These are phyloP conservation scores for Pseudonitzschia pungens DNA, from an alignment of 108 stramenopile species.

Conservation along the genomic window DNA sequence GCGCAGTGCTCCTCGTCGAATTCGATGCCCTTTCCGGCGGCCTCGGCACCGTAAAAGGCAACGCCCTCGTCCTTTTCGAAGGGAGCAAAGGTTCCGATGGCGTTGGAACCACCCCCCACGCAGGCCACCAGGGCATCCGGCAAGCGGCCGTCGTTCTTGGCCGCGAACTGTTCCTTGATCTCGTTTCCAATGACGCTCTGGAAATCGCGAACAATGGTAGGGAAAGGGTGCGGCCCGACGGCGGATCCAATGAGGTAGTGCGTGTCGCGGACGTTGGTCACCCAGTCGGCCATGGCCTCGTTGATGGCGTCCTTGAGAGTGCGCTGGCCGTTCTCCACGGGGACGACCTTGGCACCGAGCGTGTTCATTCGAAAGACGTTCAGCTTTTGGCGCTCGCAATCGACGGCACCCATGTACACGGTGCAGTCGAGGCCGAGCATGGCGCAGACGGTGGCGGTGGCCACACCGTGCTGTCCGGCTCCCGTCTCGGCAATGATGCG, in stretches of 20 bases:
- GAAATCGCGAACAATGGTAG: slow-evolving; percentile 95
- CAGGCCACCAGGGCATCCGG: slow-evolving; percentile 95
- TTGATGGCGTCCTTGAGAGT: slow-evolving; percentile 98
- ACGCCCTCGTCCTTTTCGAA: slow-evolving; percentile 86
- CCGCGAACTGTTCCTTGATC: slow-evolving; percentile 81
- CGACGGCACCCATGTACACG: slow-evolving; percentile 98
- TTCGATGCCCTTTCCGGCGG: slow-evolving; percentile 89
- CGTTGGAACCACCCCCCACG: slow-evolving; percentile 96
- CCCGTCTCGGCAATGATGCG: slow-evolving; percentile 98
- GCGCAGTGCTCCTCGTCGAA: slow-evolving; percentile 84
- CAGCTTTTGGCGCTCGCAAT: slow-evolving; percentile 93
- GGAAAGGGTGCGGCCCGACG: slow-evolving; percentile 97
- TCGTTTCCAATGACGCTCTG: slow-evolving; percentile 90
- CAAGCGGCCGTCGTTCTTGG: slow-evolving; percentile 83
- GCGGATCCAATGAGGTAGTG: slow-evolving; percentile 97
- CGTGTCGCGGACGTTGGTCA: slow-evolving; percentile 93
- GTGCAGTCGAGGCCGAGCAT: slow-evolving; percentile 93
- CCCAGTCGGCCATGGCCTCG: slow-evolving; percentile 98
- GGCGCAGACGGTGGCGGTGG: slow-evolving; percentile 96
- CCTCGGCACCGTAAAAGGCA: slow-evolving; percentile 92
- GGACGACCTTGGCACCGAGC: slow-evolving; percentile 93
- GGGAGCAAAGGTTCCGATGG: slow-evolving; percentile 94
- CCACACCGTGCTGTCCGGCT: slow-evolving; percentile 97
- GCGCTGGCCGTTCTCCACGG: slow-evolving; percentile 86
- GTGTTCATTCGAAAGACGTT: slow-evolving; percentile 98